Percentiles rank a stretch among this genome's conserved stretches.
Evolutionary conservation across 1,284 basidiomycete species (phyloP).

Genomic region (Apiotrichum akiyoshidainum): DNA sequence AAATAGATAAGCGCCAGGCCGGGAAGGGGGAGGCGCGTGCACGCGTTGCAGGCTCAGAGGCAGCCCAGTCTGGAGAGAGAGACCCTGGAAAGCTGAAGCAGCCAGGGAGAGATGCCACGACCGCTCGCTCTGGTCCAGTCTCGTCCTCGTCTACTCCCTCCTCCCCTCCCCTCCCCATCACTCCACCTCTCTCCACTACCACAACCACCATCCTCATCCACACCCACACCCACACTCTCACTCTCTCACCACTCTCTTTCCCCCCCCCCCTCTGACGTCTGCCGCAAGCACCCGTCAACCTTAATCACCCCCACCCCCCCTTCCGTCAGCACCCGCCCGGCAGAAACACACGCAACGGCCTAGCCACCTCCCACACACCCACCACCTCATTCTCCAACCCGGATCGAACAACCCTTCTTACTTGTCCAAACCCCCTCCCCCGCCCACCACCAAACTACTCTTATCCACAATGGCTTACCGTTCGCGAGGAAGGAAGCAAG

Average conservation of each 20-base stretch:
- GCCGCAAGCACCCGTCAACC: neutral
- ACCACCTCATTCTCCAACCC: neutral
- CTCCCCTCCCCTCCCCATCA: too few relatives aligned
- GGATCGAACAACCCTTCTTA: neutral
- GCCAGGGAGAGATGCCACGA: too few relatives aligned
- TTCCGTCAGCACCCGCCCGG: too few relatives aligned
- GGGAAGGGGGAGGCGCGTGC: too few relatives aligned
- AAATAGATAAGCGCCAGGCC: too few relatives aligned
- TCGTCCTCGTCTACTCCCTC: too few relatives aligned
- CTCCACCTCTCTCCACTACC: neutral
- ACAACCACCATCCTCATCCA: neutral
- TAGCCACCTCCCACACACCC: neutral
- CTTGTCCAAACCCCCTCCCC: neutral
- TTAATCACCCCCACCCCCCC: neutral
- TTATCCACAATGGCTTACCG: slow-evolving; percentile 54
- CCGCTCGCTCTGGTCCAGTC: too few relatives aligned
- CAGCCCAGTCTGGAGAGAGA: too few relatives aligned
- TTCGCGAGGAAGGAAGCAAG: slow-evolving; percentile 80
- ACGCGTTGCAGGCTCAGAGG: too few relatives aligned
- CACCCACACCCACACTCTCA: neutral
- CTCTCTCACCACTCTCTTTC: neutral
- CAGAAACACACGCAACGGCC: too few relatives aligned
- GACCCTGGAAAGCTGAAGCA: too few relatives aligned
- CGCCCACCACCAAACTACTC: neutral
- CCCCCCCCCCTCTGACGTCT: neutral